Conservation (phyloP, 1,284 basidiomycete species). For the Acaromyces ingoldii region DNA sequence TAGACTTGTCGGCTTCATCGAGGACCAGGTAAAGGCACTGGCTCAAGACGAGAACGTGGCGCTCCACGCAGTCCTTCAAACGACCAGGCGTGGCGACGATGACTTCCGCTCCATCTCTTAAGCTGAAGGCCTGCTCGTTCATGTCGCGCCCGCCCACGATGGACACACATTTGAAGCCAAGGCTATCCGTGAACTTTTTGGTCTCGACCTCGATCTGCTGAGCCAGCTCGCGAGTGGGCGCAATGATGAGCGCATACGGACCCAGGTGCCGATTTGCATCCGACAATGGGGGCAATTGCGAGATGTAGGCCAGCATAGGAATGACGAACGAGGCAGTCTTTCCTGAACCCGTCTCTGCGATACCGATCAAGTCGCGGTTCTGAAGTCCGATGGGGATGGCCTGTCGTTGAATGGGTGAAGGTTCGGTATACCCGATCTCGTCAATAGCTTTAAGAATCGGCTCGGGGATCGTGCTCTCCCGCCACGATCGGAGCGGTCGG, state of each 20-base stretch:
- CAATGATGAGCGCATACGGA: constrained; percentile 86
- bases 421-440: constrained; percentile 90
- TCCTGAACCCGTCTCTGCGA: constrained; percentile 90
- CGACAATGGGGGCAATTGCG: constrained; percentile 71
- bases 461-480: constrained; percentile 76
- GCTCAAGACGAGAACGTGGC: constrained; percentile 85
- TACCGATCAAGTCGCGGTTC: constrained; percentile 93
- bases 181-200: constrained; percentile 76
- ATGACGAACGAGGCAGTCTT: constrained; percentile 99
- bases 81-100: constrained; percentile 97
- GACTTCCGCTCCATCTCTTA: constrained; percentile 92
- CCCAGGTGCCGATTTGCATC: constrained; percentile 90
- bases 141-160: constrained; percentile 91
- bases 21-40: constrained; percentile 98
- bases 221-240: constrained; percentile 93
- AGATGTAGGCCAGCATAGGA: constrained; percentile 93
- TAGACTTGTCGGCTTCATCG: constrained; percentile 99
- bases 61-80: constrained; percentile 92
- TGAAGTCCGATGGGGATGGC: constrained; percentile 95
- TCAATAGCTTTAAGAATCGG: constrained; percentile 78
- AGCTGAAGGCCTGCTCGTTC: constrained; percentile 93
- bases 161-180: constrained; percentile 88
- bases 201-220: constrained; percentile 94
- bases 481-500: constrained; percentile 84
- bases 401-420: constrained; percentile 92